These are phyloP conservation scores for Boletus eberwhitei DNA, from an alignment of 768 basidiomycete species.

Conservation along the genomic window DNA sequence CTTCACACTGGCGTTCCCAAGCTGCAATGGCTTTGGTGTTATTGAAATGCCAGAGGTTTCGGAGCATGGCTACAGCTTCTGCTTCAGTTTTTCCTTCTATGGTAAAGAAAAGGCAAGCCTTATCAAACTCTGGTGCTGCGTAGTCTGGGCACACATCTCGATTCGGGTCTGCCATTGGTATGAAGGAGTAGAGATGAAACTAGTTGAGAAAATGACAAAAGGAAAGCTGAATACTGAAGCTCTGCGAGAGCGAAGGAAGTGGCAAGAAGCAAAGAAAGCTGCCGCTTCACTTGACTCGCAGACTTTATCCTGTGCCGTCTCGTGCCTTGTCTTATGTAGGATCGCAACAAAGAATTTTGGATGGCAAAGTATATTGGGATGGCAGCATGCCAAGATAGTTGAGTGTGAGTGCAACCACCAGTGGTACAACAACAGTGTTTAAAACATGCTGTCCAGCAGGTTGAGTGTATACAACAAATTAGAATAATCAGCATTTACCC, in stretches of 20 bases:
- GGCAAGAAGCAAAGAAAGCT: not conserved
- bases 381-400: too few relatives aligned
- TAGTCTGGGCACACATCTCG: not conserved
- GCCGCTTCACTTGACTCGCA: not conserved
- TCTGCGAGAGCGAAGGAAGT: not conserved
- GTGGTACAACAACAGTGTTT: too few relatives aligned
- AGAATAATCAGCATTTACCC: too few relatives aligned
- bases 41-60: not conserved
- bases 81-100: not conserved
- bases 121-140: rapidly evolving
- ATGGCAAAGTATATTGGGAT: too few relatives aligned
- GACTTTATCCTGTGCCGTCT: too few relatives aligned
- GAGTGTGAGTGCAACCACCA: too few relatives aligned
- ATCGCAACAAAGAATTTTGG: too few relatives aligned
- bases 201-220: too few relatives aligned
- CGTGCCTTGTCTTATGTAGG: too few relatives aligned
- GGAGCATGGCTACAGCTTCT: rapidly evolving
- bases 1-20: not conserved
- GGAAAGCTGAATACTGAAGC: not conserved
- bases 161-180: not conserved
- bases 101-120: not conserved
- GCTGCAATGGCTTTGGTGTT: not conserved
- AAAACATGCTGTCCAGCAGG: too few relatives aligned
- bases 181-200: not conserved
- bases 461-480: too few relatives aligned